Conservation (phyloP, 192 early-diverging fungal genomes). For the Mortierella alpina region DNA sequence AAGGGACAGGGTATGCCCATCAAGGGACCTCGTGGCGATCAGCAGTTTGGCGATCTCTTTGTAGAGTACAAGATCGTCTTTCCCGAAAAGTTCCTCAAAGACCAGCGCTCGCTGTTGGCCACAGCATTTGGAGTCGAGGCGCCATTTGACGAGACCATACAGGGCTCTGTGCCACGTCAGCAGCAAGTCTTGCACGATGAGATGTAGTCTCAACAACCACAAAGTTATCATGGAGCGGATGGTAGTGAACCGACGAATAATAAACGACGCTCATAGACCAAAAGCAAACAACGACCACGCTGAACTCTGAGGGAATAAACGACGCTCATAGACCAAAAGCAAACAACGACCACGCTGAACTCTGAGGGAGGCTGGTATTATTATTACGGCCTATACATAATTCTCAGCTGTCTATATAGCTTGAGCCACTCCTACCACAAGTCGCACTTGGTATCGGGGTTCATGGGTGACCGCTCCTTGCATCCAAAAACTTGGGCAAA, state of each 20-base stretch:
- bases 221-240: not conserved
- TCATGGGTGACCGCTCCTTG: constrained; percentile 69
- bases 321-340: not conserved
- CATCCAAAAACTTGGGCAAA: constrained; percentile 82
- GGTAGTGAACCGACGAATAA: too few relatives aligned
- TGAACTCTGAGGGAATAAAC: too few relatives aligned
- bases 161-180: not conserved
- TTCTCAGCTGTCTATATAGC: too few relatives aligned
- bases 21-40: constrained; percentile 62
- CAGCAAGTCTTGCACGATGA: constrained; percentile 48
- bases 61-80: constrained; percentile 90
- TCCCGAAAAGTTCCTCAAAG: constrained; percentile 60
- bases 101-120: constrained; percentile 22
- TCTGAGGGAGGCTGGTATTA: too few relatives aligned
- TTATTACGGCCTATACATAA: too few relatives aligned
- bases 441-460: constrained; percentile 70
- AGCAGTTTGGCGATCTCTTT: constrained; percentile 76
- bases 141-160: constrained; percentile 22
- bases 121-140: constrained; percentile 26
- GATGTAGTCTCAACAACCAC: constrained; percentile 14
- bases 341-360: not conserved
- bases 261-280: not conserved
- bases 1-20: constrained; percentile 92
- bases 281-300: not conserved
- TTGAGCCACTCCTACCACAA: constrained; percentile 49